phyloP scores from a whole-genome alignment of 192 early-diverging fungal species.

The Borealophlyctis nickersoniae region DNA sequence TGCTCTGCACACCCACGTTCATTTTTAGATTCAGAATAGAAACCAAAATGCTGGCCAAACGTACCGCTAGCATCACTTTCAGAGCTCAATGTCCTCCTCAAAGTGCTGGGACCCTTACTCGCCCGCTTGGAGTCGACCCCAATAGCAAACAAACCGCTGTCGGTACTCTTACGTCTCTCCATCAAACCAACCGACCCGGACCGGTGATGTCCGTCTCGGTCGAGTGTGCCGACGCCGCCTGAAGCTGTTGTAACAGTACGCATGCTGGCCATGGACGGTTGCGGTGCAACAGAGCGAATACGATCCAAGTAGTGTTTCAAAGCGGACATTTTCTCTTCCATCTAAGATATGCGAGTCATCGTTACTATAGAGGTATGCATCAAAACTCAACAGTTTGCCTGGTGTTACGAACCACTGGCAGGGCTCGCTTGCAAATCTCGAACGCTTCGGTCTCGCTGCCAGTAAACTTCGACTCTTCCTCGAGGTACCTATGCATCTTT shows the following conservation, averaged over 20 bases:
- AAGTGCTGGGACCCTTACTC: constrained; percentile 17
- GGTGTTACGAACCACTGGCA: constrained; percentile 22
- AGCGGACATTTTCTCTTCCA: constrained; percentile 25
- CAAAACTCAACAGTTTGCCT: neutral
- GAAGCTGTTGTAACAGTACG: too few species aligned
- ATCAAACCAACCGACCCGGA: too few species aligned
- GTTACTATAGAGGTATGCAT: neutral
- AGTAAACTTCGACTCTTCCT: constrained; percentile 17
- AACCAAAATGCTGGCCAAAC: too few species aligned
- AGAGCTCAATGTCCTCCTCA: constrained; percentile 17
- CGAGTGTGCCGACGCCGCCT: too few species aligned
- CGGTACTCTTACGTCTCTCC: too few species aligned
- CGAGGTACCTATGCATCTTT: constrained; percentile 21
- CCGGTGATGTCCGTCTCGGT: too few species aligned
- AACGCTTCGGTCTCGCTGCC: constrained; percentile 24
- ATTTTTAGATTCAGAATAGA: too few species aligned
- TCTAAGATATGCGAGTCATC: constrained; percentile 3
- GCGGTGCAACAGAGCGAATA: constrained; percentile 3
- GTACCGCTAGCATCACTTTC: constrained; percentile 8
- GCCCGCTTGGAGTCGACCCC: neutral
- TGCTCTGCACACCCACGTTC: neutral
- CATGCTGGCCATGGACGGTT: too few species aligned
- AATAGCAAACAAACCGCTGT: too few species aligned
- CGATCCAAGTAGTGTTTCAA: constrained; percentile 16
- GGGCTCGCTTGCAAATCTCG: constrained; percentile 19